Conservation (phyloP, 371 early-diverging fungal genomes). For the Lichtheimia hyalospora region DNA sequence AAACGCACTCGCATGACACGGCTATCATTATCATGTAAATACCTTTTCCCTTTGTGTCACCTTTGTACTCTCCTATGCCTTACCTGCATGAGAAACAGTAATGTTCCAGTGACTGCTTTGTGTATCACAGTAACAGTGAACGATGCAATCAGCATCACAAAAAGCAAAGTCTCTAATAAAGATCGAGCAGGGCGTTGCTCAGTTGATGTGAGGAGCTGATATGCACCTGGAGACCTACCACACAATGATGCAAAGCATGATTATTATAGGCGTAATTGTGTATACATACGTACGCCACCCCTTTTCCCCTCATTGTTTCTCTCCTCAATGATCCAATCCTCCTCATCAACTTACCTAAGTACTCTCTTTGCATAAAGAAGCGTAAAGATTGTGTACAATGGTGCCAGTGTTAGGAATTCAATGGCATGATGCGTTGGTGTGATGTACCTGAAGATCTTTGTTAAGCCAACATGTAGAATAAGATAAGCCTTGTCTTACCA, state of each 20-base stretch:
- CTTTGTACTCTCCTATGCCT: neutral
- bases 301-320: no score
- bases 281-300: neutral
- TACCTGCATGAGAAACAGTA: conserved; percentile 53
- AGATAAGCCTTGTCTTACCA: conserved; percentile 30
- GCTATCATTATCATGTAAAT: conserved; percentile 24
- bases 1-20: conserved; percentile 59
- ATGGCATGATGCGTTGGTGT: conserved; percentile 55
- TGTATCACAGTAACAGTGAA: conserved; percentile 47
- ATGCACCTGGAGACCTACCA: conserved; percentile 4
- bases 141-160: conserved; percentile 36
- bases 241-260: neutral
- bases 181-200: conserved; percentile 27
- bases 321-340: neutral
- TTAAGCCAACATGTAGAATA: neutral
- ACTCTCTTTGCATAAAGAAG: conserved; percentile 43
- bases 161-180: conserved; percentile 32
- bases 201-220: conserved; percentile 14
- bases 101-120: conserved; percentile 42
- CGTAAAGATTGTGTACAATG: conserved; percentile 37
- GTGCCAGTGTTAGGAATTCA: conserved; percentile 51
- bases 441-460: conserved; percentile 39
- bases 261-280: neutral
- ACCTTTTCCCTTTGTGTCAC: no score
- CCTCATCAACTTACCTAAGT: conserved; percentile 27